phyloP scores from a whole-genome alignment of 352 stramenopile species.

The Vaucheria bursata region DNA sequence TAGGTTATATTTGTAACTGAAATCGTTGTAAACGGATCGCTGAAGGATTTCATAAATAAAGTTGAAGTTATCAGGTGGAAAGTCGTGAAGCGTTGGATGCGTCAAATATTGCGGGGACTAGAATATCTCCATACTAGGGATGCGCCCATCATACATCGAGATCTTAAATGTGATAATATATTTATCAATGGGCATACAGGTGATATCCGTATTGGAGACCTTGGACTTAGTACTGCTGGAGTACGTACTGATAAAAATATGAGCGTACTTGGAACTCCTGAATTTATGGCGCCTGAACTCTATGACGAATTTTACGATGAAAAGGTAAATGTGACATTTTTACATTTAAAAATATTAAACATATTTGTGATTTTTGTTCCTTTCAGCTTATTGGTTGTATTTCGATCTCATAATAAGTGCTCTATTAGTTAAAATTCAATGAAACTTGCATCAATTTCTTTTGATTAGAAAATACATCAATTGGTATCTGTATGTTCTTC shows the following conservation, averaged over 20 bases:
- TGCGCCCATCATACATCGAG: slow-evolving; percentile 88
- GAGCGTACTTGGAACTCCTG: slow-evolving; percentile 92
- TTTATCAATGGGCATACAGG: slow-evolving; percentile 97
- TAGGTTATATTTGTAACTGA: slow-evolving; percentile 96
- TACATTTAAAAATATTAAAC: too few relatives aligned
- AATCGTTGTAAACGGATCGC: slow-evolving; percentile 88
- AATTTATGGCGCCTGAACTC: slow-evolving; percentile 99
- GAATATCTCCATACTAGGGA: slow-evolving; percentile 94
- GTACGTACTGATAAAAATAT: slow-evolving; percentile 47
- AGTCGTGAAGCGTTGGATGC: slow-evolving; percentile 92
- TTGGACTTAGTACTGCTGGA: slow-evolving; percentile 52
- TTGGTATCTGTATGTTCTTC: too few relatives aligned
- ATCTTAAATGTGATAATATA: slow-evolving; percentile 86
- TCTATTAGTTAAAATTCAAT: too few relatives aligned
- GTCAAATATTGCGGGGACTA: slow-evolving; percentile 93
- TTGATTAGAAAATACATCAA: too few relatives aligned
- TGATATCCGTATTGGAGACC: slow-evolving; percentile 92
- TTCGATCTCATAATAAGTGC: too few relatives aligned
- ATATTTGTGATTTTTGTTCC: too few relatives aligned
- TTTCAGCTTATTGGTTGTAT: too few relatives aligned
- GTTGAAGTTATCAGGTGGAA: slow-evolving; percentile 96
- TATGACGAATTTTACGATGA: slow-evolving; percentile 97
- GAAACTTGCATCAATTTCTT: too few relatives aligned
- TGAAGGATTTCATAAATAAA: slow-evolving; percentile 92
- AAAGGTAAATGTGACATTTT: slow-evolving; percentile 67